Evolutionary conservation across 352 stramenopile species (phyloP).

Genomic region (Phytophthora citricola): DNA sequence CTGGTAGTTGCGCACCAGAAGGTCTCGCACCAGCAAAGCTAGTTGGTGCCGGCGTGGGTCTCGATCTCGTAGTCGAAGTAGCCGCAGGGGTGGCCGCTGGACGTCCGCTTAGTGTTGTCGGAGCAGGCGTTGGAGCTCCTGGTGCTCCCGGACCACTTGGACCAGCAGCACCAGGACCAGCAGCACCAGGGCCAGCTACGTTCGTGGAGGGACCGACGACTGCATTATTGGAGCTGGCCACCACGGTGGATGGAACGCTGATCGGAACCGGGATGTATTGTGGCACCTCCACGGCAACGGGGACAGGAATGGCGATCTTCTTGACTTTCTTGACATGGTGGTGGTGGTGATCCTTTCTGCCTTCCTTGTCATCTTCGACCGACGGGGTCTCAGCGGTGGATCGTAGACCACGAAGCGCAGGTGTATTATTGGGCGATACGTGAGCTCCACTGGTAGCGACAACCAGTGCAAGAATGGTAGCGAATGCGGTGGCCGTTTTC

Average conservation of each 20-base stretch:
- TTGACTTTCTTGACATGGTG: conserved; percentile 38
- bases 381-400: conserved; percentile 7
- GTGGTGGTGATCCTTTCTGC: conserved; percentile 12
- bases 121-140: conserved; percentile 22
- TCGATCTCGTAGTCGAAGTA: conserved; percentile 11
- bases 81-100: conserved; percentile 26
- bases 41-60: conserved; percentile 29
- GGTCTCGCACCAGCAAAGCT: neutral
- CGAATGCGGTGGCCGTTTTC: conserved; percentile 22
- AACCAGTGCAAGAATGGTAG: conserved; percentile 23
- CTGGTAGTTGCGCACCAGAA: conserved; percentile 16
- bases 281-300: conserved; percentile 34
- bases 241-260: conserved; percentile 29
- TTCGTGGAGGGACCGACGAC: conserved; percentile 20
- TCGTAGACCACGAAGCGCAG: conserved; percentile 16
- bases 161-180: conserved; percentile 3
- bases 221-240: conserved; percentile 30
- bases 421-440: neutral
- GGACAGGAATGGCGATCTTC: conserved; percentile 41
- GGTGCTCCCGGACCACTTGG: conserved; percentile 1
- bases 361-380: conserved; percentile 18
- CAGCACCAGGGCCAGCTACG: conserved; percentile 4
- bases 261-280: conserved; percentile 37
- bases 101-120: conserved; percentile 18
- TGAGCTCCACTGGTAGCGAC: conserved; percentile 10